phyloP scores from a whole-genome alignment of 2,329 filamentous ascomycete genomes.

The Xylaria sp. region DNA sequence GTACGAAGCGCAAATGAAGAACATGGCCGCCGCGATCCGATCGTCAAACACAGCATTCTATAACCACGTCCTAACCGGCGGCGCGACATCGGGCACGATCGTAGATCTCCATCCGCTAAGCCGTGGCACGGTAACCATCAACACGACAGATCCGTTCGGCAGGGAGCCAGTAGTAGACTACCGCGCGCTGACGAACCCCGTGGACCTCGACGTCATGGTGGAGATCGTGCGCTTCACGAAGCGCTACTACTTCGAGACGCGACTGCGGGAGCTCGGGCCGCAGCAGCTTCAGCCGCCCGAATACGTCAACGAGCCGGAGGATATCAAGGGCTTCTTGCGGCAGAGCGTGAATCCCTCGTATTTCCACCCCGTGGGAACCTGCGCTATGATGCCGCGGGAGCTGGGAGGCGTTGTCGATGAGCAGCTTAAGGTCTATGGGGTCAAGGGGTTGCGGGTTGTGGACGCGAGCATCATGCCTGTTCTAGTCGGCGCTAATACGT shows the following conservation, averaged over 20 bases:
- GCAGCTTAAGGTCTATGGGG: slow-evolving; percentile 58
- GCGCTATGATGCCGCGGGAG: slow-evolving; percentile 57
- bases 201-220: slow-evolving; percentile 53
- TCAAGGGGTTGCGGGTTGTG: slow-evolving; percentile 58
- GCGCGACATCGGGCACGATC: slow-evolving; percentile 42
- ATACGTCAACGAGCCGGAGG: slow-evolving; percentile 49
- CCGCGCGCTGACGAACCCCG: slow-evolving; percentile 53
- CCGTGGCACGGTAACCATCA: slow-evolving; percentile 54
- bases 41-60: slow-evolving; percentile 53
- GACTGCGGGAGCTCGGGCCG: slow-evolving; percentile 50
- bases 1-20: slow-evolving; percentile 53
- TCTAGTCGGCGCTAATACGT: slow-evolving; percentile 59
- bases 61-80: slow-evolving; percentile 49
- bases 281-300: slow-evolving; percentile 49
- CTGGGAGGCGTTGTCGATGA: slow-evolving; percentile 59
- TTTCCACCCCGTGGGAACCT: slow-evolving; percentile 58
- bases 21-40: slow-evolving; percentile 51
- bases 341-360: slow-evolving; percentile 43
- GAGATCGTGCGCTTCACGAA: slow-evolving; percentile 54
- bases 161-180: slow-evolving; percentile 54
- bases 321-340: slow-evolving; percentile 45
- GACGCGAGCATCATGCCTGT: slow-evolving; percentile 61
- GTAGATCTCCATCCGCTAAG: slow-evolving; percentile 51
- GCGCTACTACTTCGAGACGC: slow-evolving; percentile 53
- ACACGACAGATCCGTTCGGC: slow-evolving; percentile 52